phyloP scores from a whole-genome alignment of 108 stramenopile species.

The Stephanodiscus minutulus region DNA sequence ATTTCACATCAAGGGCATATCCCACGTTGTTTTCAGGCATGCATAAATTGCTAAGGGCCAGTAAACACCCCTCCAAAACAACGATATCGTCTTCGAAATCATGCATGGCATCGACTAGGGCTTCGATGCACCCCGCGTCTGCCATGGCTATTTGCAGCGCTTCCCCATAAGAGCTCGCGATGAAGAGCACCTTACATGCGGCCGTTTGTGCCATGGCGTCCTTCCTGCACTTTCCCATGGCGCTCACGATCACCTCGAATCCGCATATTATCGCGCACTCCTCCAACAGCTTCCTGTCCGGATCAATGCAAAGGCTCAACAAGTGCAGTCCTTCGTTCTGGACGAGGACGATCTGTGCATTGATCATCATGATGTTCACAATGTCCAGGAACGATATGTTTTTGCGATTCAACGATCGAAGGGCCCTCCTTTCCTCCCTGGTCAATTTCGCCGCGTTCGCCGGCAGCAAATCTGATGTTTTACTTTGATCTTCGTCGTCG shows the following conservation, averaged over 20 bases:
- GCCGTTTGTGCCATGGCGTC: conserved; percentile 49
- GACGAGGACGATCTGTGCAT: conserved; percentile 5
- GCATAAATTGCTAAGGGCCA: conserved; percentile 68
- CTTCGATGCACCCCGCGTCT: conserved; percentile 49
- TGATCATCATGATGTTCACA: conserved; percentile 30
- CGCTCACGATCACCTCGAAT: conserved; percentile 44
- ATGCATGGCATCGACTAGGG: conserved; percentile 54
- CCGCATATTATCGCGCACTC: conserved; percentile 35
- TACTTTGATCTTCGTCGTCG: too few species aligned
- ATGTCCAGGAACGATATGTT: conserved; percentile 12
- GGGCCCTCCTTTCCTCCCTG: conserved; percentile 4
- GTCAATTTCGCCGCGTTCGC: background rate
- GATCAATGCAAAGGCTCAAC: conserved; percentile 38
- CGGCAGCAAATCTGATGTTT: too few species aligned
- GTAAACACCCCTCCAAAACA: conserved; percentile 64
- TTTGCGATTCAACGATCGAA: background rate
- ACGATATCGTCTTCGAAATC: conserved; percentile 47
- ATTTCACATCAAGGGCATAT: conserved; percentile 30
- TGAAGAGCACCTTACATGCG: conserved; percentile 66
- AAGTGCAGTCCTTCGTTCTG: conserved; percentile 38
- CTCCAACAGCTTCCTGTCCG: conserved; percentile 33
- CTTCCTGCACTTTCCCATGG: conserved; percentile 45
- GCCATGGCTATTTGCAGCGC: conserved; percentile 57
- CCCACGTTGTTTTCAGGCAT: conserved; percentile 43
- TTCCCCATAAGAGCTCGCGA: conserved; percentile 47